These are phyloP conservation scores for Syzygium aromaticum DNA, from an alignment of 345 rosid genomes.

Conservation along the genomic window DNA sequence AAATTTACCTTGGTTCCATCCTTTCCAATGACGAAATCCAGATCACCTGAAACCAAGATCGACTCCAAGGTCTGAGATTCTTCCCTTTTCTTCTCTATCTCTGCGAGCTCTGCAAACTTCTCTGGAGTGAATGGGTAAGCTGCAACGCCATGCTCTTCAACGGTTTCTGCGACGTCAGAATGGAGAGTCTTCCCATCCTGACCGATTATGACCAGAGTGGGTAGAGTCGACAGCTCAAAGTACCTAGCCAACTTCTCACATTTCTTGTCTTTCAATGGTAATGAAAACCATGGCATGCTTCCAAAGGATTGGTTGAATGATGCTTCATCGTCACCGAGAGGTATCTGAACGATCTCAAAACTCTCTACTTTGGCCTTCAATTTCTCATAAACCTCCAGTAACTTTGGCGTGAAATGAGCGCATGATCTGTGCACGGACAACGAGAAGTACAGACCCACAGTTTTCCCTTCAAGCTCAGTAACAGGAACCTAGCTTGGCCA, in stretches of 20 bases:
- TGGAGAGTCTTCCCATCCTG: constrained; percentile 10
- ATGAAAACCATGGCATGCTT: constrained; percentile 16
- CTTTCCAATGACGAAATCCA: constrained; percentile 16
- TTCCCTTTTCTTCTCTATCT: constrained; percentile 12
- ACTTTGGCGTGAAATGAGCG: neutral
- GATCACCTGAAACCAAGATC: constrained; percentile 8
- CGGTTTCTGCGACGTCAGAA: neutral
- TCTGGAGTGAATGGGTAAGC: constrained; percentile 18
- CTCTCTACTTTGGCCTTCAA: constrained; percentile 1
- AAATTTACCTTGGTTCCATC: constrained; percentile 7
- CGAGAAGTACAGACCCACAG: constrained; percentile 12
- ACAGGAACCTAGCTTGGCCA: constrained; percentile 1
- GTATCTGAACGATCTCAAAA: constrained; percentile 15
- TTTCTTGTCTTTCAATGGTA: constrained; percentile 7
- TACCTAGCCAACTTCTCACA: constrained; percentile 2
- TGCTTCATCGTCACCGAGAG: constrained; percentile 4
- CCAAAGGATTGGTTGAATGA: neutral
- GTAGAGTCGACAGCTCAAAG: constrained; percentile 6
- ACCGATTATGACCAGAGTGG: constrained; percentile 12
- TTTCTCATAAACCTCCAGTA: constrained; percentile 1
- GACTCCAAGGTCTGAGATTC: constrained; percentile 17
- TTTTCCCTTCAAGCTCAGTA: constrained; percentile 14
- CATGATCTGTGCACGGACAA: neutral
- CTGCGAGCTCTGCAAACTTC: constrained; percentile 12
- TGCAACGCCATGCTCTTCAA: constrained; percentile 7